phyloP scores from a whole-genome alignment of 306 rosid genomes.

The Cercis canadensis region DNA sequence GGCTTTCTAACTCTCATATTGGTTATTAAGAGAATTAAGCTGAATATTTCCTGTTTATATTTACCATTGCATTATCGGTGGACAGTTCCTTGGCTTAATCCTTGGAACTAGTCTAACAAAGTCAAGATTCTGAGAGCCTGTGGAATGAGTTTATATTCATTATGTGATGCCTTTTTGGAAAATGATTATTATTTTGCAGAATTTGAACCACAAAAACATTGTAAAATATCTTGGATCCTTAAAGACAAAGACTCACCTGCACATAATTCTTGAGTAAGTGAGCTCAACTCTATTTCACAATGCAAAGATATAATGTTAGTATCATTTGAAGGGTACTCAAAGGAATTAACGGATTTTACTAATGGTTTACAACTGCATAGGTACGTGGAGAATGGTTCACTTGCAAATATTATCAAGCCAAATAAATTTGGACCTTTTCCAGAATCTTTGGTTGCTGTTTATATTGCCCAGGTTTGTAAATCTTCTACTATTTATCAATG shows the following conservation, averaged over 20 bases:
- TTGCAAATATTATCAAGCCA: slow-evolving; percentile 98
- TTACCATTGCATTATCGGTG: slow-evolving; percentile 24
- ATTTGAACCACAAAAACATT: slow-evolving; percentile 96
- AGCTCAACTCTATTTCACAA: slow-evolving; percentile 22
- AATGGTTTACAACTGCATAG: slow-evolving; percentile 45
- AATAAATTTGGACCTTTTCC: slow-evolving; percentile 99
- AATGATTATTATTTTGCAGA: slow-evolving; percentile 64
- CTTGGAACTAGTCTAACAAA: slow-evolving; percentile 11
- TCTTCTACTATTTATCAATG: slow-evolving; percentile 28
- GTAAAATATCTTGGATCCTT: slow-evolving; percentile 98
- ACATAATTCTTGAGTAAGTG: slow-evolving; percentile 94
- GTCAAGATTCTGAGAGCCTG: slow-evolving; percentile 12
- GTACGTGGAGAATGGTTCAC: slow-evolving; percentile 98
- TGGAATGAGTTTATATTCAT: slow-evolving; percentile 14
- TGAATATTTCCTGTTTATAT: not conserved
- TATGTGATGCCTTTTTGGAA: slow-evolving; percentile 30
- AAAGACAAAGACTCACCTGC: slow-evolving; percentile 96
- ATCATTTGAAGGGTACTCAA: slow-evolving; percentile 22
- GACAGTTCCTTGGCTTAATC: slow-evolving; percentile 29
- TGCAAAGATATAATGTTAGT: slow-evolving; percentile 16
- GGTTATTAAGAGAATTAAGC: not conserved
- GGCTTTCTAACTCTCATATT: not conserved
- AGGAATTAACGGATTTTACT: slow-evolving; percentile 32
- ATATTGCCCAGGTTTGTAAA: slow-evolving; percentile 86
- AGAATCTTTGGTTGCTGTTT: slow-evolving; percentile 94